Base-by-base conservation (phyloP, 1,139 yeast species). In the Blastobotrys malaysiensis region DNA sequence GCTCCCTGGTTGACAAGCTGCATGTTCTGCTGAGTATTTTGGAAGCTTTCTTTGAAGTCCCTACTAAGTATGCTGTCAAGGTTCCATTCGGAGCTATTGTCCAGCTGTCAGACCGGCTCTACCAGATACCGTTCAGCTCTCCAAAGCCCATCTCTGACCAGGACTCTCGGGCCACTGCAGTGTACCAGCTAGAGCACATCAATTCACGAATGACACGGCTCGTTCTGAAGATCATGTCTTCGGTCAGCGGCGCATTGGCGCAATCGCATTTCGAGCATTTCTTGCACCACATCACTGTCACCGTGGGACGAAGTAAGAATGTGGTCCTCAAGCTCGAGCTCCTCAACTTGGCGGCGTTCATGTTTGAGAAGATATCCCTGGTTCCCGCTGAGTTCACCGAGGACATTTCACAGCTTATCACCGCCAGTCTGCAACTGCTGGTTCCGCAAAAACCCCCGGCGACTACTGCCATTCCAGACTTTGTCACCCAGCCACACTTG, bases 401-500 rank as follows among this genome's bases (percentile, higher is more conserved):
- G 20, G 51, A 47, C 16, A 49, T 61, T 16, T 21, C 55, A 9
- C 52, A 56, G 26, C 57, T 63, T 13, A 57, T 63, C 14, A 21
- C 46, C 5, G 54, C 69, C 49, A 70, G 69, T 13, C 57, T 61
- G 3, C 46, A 64, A 19, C 55, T 68, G 1, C 20, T 53, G 43
- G 49, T 47, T n/a, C 53, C 48, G 39, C 24, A 52, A 47, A 45
- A 43, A 14, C 58, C 52, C 43, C 54, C 48, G 24, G 51, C 44
- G 21, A 50, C 55, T 13, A 26, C 57, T n/a, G 53, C 65, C 14
- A 52, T 86, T 60, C 80, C 95, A 3, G 96, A 88, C 71, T 71
- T 86, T 46, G 75, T 86, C 49, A 82, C 93, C 1, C 88, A 86
- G 65, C 78, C 86, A 36, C 82, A 80, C 50, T 72, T 82, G 50